Evolutionary conservation across 148 eudicot genomes (phyloP).

Genomic region (Heliamphora exappendiculata): DNA sequence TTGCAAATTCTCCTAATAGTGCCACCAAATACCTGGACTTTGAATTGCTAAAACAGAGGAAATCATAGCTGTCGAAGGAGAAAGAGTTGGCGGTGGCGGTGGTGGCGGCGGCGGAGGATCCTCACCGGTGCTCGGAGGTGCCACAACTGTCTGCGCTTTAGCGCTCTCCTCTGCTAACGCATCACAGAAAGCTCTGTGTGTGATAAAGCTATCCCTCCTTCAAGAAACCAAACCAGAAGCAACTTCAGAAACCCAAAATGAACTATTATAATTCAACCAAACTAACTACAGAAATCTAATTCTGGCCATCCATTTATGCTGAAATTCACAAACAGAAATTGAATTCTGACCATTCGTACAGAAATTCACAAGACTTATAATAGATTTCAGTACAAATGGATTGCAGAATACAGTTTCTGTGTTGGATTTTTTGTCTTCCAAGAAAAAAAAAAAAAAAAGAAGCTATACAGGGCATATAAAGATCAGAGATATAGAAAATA

Average conservation of each 20-base stretch:
- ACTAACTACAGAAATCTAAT: too few relatives aligned
- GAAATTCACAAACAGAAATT: too few relatives aligned
- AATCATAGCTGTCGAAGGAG: slow-evolving; percentile 29
- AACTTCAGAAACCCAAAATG: not conserved
- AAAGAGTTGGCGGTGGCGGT: slow-evolving; percentile 15
- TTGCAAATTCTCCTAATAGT: slow-evolving; percentile 9
- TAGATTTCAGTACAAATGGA: too few relatives aligned
- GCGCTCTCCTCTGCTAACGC: slow-evolving; percentile 18
- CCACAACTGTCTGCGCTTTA: not conserved
- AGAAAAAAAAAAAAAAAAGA: too few relatives aligned
- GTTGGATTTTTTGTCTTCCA: too few relatives aligned
- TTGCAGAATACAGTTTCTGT: too few relatives aligned
- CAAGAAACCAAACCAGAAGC: not conserved
- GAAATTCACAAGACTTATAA: too few relatives aligned
- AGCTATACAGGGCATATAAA: not conserved
- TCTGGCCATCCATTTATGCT: too few relatives aligned
- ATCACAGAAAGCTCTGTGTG: slow-evolving; percentile 19
- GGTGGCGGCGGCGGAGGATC: slow-evolving; percentile 34
- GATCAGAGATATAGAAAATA: not conserved
- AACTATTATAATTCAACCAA: too few relatives aligned
- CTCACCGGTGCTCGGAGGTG: slow-evolving; percentile 23
- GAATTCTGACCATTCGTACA: too few relatives aligned
- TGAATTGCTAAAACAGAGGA: slow-evolving; percentile 38
- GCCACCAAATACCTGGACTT: slow-evolving; percentile 49
- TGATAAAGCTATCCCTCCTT: slow-evolving; percentile 20